Percentiles rank a stretch among this genome's conserved stretches.
Evolutionary conservation across 2,329 filamentous ascomycete species (phyloP).

Genomic region (Hirsutella thompsonii): DNA sequence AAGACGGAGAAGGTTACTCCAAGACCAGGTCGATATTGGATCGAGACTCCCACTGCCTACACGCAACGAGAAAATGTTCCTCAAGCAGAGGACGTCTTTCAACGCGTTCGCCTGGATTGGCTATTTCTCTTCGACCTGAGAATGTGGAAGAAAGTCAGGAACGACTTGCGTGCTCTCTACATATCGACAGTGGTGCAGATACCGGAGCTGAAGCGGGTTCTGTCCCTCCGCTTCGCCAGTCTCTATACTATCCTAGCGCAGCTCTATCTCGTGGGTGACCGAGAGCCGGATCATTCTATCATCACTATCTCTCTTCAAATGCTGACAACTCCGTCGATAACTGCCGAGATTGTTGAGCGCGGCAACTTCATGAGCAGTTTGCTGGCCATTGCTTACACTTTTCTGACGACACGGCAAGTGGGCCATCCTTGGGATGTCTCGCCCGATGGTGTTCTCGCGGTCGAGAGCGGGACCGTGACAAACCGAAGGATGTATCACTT

Average conservation of each 20-base stretch:
- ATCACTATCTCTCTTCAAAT: slow-evolving; percentile 96
- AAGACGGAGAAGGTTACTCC: slow-evolving; percentile 34
- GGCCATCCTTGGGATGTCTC: slow-evolving; percentile 85
- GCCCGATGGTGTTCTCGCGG: slow-evolving; percentile 73
- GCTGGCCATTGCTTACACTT: slow-evolving; percentile 94
- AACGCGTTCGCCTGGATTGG: slow-evolving; percentile 84
- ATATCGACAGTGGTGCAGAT: slow-evolving; percentile 94
- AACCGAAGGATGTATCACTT: slow-evolving; percentile 97
- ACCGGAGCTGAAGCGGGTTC: slow-evolving; percentile 86
- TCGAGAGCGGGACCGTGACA: slow-evolving; percentile 88
- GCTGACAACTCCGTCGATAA: slow-evolving; percentile 92
- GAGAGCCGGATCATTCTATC: slow-evolving; percentile 95
- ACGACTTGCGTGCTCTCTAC: slow-evolving; percentile 83
- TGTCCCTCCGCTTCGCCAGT: slow-evolving; percentile 87
- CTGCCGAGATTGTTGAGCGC: slow-evolving; percentile 83
- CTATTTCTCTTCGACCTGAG: slow-evolving; percentile 88
- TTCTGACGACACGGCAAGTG: slow-evolving; percentile 89
- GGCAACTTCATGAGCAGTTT: slow-evolving; percentile 94
- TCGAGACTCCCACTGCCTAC: slow-evolving; percentile 64
- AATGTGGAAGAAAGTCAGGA: slow-evolving; percentile 92
- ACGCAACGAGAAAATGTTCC: slow-evolving; percentile 48
- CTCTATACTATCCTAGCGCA: slow-evolving; percentile 90
- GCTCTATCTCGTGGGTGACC: slow-evolving; percentile 86
- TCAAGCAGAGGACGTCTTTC: slow-evolving; percentile 74
- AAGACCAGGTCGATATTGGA: slow-evolving; percentile 72